Percentiles rank a stretch among this genome's conserved stretches.
Conservation (phyloP, 129 eudicot species). For the sunflower (Helianthus annuus) region DNA sequence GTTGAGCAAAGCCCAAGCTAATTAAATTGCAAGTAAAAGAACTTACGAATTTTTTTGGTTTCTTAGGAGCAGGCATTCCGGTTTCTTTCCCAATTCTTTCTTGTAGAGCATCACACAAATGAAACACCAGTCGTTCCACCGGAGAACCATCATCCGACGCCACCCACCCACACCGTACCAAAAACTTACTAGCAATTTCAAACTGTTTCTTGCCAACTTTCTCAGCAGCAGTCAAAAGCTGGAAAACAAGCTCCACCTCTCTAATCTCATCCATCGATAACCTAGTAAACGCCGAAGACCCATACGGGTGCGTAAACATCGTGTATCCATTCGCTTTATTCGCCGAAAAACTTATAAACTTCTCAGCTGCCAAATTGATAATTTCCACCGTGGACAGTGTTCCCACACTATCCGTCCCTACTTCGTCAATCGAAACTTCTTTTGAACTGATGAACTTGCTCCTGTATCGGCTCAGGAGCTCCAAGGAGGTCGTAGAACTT, state of each 20-base stretch:
- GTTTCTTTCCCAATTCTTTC: constrained; percentile 42
- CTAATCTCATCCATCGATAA: constrained; percentile 44
- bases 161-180: constrained; percentile 47
- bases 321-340: constrained; percentile 37
- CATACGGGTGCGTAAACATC: constrained; percentile 50
- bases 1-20: too few species aligned
- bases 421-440: constrained; percentile 3
- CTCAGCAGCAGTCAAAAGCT: constrained; percentile 66
- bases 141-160: constrained; percentile 49
- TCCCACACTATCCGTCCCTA: not conserved
- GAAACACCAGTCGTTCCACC: constrained; percentile 46
- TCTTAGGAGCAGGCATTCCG: constrained; percentile 27
- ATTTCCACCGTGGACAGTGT: constrained; percentile 57
- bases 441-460: constrained; percentile 13
- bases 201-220: constrained; percentile 40
- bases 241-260: constrained; percentile 60
- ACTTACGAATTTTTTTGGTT: constrained; percentile 19
- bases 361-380: constrained; percentile 56
- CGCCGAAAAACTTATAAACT: constrained; percentile 54
- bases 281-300: constrained; percentile 44
- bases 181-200: constrained; percentile 42
- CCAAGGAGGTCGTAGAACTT: constrained; percentile 24
- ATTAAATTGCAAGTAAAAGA: not conserved
- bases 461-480: constrained; percentile 33
- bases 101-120: constrained; percentile 49